A percentile compares a stretch with the other conserved stretches of the same genome.
phyloP scores from a whole-genome alignment of 345 rosid species.

The Carallia brachiata region DNA sequence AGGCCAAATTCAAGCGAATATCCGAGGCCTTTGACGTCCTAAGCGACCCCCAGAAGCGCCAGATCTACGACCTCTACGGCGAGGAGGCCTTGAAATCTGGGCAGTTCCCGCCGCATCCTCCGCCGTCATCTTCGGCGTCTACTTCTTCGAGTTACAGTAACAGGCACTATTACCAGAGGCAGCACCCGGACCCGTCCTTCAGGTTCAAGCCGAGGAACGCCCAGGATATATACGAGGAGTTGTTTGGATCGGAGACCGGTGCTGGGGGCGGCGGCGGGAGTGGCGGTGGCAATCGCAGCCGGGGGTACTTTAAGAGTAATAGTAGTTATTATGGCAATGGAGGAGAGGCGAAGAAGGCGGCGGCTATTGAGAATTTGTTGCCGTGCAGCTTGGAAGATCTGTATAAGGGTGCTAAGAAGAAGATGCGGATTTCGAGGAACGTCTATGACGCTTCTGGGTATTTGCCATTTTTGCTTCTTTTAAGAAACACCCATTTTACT shows the following conservation, averaged over 20 bases:
- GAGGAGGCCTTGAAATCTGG: slow-evolving; percentile 90
- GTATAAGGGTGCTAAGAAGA: slow-evolving; percentile 71
- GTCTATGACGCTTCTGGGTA: slow-evolving; percentile 67
- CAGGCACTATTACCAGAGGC: slow-evolving; percentile 14
- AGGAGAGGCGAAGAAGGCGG: slow-evolving; percentile 39
- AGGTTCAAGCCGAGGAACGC: slow-evolving; percentile 41
- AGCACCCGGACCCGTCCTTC: slow-evolving; percentile 14
- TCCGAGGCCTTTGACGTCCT: slow-evolving; percentile 81
- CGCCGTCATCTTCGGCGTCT: neutral
- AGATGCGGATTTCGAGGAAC: slow-evolving; percentile 66
- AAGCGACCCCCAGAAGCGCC: slow-evolving; percentile 72
- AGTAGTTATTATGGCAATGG: neutral
- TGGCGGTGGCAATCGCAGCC: neutral
- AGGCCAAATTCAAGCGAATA: slow-evolving; percentile 86
- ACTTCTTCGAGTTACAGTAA: neutral
- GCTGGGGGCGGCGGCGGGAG: slow-evolving; percentile 16
- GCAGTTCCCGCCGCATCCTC: slow-evolving; percentile 45
- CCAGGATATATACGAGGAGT: slow-evolving; percentile 76
- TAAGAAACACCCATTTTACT: neutral
- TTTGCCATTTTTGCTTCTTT: slow-evolving; percentile 4
- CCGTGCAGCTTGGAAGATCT: slow-evolving; percentile 85
- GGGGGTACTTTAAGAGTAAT: slow-evolving; percentile 43
- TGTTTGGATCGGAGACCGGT: slow-evolving; percentile 60
- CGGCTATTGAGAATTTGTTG: slow-evolving; percentile 53
- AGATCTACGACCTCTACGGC: slow-evolving; percentile 92